phyloP scores from a whole-genome alignment of 176 grass and related monocot genomes.

The Oropetium thomaeum region DNA sequence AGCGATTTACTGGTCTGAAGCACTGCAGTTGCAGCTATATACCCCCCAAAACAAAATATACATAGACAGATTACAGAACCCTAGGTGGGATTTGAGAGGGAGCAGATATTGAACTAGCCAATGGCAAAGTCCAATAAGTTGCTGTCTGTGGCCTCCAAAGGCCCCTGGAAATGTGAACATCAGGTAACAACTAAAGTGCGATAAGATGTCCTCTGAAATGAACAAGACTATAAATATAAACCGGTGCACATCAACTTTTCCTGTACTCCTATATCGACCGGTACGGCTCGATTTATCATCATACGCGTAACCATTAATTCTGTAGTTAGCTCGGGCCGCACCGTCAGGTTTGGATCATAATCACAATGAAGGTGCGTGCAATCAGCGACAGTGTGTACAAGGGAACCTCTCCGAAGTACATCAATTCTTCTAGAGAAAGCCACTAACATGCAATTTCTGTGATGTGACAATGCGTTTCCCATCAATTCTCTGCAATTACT shows the following conservation, averaged over 20 bases:
- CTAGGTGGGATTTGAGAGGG: background rate
- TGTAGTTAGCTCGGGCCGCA: background rate
- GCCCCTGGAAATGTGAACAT: background rate
- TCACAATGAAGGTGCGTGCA: background rate
- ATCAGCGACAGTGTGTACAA: constrained; percentile 1
- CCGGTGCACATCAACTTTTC: constrained; percentile 20
- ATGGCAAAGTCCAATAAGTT: background rate
- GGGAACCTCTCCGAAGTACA: background rate
- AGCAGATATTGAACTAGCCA: background rate
- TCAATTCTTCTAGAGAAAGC: background rate
- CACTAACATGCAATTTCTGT: background rate
- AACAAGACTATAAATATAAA: constrained; percentile 2
- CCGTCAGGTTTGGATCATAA: constrained; percentile 13
- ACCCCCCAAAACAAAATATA: background rate
- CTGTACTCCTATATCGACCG: background rate
- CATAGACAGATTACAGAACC: background rate
- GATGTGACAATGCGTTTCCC: background rate
- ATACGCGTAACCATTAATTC: constrained; percentile 12
- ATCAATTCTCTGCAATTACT: background rate
- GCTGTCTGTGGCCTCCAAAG: background rate
- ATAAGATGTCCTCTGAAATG: constrained; percentile 28
- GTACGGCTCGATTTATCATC: background rate
- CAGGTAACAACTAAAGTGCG: background rate
- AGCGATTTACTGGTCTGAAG: background rate
- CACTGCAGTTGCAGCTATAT: background rate